Base-by-base conservation (phyloP, 768 basidiomycete genomes). In the Suillus brevipes region DNA sequence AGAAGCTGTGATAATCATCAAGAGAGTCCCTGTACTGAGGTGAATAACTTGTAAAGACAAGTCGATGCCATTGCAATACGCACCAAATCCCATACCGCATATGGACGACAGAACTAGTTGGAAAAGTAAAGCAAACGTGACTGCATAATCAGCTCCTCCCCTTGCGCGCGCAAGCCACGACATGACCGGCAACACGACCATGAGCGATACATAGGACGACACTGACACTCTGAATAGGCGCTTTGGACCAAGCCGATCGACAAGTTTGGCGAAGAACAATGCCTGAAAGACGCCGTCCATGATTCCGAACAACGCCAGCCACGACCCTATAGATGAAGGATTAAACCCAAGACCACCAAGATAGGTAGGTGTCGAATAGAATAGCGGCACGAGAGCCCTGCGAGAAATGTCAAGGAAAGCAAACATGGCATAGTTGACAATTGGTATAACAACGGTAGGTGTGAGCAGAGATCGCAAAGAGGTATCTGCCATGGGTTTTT, bases 1-100 rank as follows among this genome's bases (percentile, higher is more conserved):
- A 2, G 84, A 82, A 34, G 79, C 78, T 3, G 82, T 86, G 59
- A 87, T 75, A 61, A 82, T 85, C 67, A 88, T 81, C 60, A 83
- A 83, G n/a, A 86, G 80, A 50, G 83, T 83, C 28, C 81, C 86
- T 86, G 56, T 10, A 68, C 64, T 9, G 53, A n/a, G 4, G 60
- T 68, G 36, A 70, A 62, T 49, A 23, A 36, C 57, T 64, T n/a
- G 0, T 25, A 57, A 43, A 25, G 31, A 5, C 6, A 10, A 37
- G 12, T 52, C 14, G 37, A 7, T 31, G 20, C 40, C 12, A 50
- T 14, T 3, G 50, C 34, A 10, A 2, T 37, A 75, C 79, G 61
- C 60, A 83, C 83, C 77, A 53, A 76, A 84, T 13, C 80, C 72
- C 57, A 82, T 75, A 64, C 83, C 82, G 72, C 79, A 72, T 38